A percentile compares a stretch with the other conserved stretches of the same genome.
phyloP scores from a whole-genome alignment of 2,329 filamentous ascomycete species.

The Corinectria fuckeliana region DNA sequence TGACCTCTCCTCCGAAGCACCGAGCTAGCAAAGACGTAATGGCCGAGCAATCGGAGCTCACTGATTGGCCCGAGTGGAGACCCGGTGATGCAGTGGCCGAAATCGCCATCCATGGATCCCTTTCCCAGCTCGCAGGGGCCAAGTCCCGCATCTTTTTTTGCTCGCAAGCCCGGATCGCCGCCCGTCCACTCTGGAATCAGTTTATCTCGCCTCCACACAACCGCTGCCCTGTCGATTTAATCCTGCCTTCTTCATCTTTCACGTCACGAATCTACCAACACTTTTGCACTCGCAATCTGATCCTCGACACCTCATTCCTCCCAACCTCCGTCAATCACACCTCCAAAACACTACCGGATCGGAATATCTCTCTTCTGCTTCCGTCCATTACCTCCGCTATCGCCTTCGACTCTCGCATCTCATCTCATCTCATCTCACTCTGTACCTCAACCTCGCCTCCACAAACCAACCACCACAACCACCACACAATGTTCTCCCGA shows the following conservation, averaged over 20 bases:
- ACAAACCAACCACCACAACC: constrained; percentile 17
- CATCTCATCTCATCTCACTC: not conserved
- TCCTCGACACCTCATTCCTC: not conserved
- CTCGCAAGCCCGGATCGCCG: constrained; percentile 29
- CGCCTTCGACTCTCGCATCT: constrained; percentile 4
- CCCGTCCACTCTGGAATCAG: constrained; percentile 18
- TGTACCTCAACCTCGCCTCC: no score
- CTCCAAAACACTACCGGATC: not conserved
- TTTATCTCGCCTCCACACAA: constrained; percentile 28
- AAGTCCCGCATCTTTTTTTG: constrained; percentile 42
- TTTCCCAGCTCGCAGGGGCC: constrained; percentile 13
- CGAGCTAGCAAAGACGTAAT: constrained; percentile 41
- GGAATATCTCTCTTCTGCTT: not conserved
- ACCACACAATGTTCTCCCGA: constrained; percentile 54
- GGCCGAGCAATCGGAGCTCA: constrained; percentile 40
- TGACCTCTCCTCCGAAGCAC: constrained; percentile 37
- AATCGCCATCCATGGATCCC: constrained; percentile 43
- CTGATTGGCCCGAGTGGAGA: constrained; percentile 22
- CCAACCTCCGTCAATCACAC: no score
- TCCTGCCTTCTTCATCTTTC: constrained; percentile 1
- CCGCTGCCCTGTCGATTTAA: constrained; percentile 10
- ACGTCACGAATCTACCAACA: not conserved
- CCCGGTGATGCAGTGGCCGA: constrained; percentile 37
- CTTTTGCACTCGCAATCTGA: not conserved
- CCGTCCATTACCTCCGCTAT: constrained; percentile 2